Evolutionary conservation across 108 stramenopile genomes (phyloP).

Genomic region (Fragilariopsis cylindrus): DNA sequence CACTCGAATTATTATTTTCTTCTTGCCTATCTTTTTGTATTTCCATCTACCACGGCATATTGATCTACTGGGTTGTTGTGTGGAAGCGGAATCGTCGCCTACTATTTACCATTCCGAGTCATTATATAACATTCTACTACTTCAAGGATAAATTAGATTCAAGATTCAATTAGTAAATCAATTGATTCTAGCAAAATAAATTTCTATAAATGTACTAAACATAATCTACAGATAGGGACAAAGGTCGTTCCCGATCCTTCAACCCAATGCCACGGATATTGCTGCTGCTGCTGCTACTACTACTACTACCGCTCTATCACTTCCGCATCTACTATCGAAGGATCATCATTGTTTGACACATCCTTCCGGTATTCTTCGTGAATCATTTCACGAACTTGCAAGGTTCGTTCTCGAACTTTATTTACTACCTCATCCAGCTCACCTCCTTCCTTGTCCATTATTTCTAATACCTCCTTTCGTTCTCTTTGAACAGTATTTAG

Average conservation of each 20-base stretch:
- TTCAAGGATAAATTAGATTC: background rate
- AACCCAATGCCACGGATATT: no score
- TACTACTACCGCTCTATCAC: constrained; percentile 17
- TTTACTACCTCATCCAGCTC: constrained; percentile 43
- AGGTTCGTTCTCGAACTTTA: constrained; percentile 56
- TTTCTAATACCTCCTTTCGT: constrained; percentile 68
- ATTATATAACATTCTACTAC: background rate
- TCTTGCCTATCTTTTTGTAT: no score
- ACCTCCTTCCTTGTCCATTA: constrained; percentile 72
- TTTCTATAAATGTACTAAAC: background rate
- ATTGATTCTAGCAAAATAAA: background rate
- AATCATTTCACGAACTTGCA: constrained; percentile 62
- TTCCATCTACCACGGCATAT: no score
- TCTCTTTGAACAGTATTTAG: constrained; percentile 68
- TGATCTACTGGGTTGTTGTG: no score
- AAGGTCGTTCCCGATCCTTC: no score
- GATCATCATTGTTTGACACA: constrained; percentile 2
- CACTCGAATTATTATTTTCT: no score
- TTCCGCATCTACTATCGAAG: constrained; percentile 26
- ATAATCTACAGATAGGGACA: background rate
- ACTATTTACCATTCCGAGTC: no score
- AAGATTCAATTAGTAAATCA: background rate
- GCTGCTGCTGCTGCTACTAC: no score
- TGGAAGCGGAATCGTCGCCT: no score
- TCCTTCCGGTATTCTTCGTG: constrained; percentile 46